Base-by-base conservation (phyloP, 2,329 filamentous ascomycete genomes). In the Arthroderma sp. region DNA sequence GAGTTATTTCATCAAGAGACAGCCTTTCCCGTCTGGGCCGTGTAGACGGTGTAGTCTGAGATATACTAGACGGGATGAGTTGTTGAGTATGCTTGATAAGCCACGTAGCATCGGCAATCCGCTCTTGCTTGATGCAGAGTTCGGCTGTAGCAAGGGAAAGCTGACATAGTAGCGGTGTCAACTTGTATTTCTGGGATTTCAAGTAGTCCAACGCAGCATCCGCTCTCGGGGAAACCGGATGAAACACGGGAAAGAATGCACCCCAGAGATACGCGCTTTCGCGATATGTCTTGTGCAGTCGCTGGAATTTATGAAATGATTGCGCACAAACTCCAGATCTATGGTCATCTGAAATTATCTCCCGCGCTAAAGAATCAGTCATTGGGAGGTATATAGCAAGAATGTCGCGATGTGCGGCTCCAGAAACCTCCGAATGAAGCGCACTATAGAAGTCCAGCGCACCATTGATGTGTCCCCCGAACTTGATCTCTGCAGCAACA, bases 71-170 rank as follows among this genome's bases (percentile, higher is more conserved):
- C 15, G 15, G 15, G 15, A 22, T 22, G 15, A 22, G 15, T 22
- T 22, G 15, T 42, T 62, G 60, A 15, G 66, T 53, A 41, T 56
- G 51, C 4, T 48, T 52, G 34, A 58, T 59, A 37, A 66, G 45
- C 36, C 45, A 50, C 29, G 56, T 52, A 22, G 59, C 62, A 40
- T 62, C 54, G 32, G 49, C 49, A 38, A 54, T 51, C 6, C 55
- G 52, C 32, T 58, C 56, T 43, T 58, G 57, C 10, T 64, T 58
- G 28, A 63, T 52, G 36, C 63, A 54, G 22, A 68, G 43, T 29
- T 60, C 58, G n/a, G 68, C 57, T 5, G 58, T 64, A 40, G 65
- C 60, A 32, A 65, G 59, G 6, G 60, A 55, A n/a, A 59, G 54
- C 2, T 53, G 54, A 34, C 65, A 53, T 37, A 65, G 54, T 31